Evolutionary conservation across 2,329 filamentous ascomycete genomes (phyloP), one percentile per base, ranked within the genome.

Genomic region (Fusarium subtropicale): DNA sequence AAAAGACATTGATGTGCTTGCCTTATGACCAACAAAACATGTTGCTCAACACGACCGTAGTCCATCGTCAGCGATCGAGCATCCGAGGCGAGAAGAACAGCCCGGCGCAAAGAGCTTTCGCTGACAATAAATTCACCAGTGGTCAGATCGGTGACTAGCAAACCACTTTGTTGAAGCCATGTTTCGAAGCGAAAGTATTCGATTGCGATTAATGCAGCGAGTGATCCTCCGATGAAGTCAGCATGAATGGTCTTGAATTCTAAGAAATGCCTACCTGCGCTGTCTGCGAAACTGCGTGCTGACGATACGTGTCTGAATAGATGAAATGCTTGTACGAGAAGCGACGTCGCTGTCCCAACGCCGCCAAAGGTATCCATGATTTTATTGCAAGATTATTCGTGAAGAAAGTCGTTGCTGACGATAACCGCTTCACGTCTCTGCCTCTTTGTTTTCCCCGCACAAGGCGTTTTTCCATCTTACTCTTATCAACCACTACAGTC

Each of bases 371-470:
- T 18, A 9, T 36, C 34, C 34, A 36, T 36, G 2, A 12, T 18
- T 5, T 0, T 3, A 11, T 18, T n/a, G 6, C n/a, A n/a, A 10
- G 34, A 1, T 10, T 36, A n/a, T 5, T 2, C 20, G 20, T 22
- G 20, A 22, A 28, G 28, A 28, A 28, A 28, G 28, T 10, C 10
- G 28, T 28, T 28, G 28, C 4, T 11, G 28, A 28, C 9, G 28
- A 28, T 12, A 30, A 30, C 28, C n/a, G n/a, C n/a, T n/a, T n/a
- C n/a, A n/a, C n/a, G 11, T 12, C 28, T 30, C 10, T 12, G 12
- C 12, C 28, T 30, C 28, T 30, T 10, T 0, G 0, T 2, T 12
- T 30, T 30, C 28, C 28, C 28, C 28, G 28, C 28, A 30, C 28
- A 30, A 12, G 28, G 28, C 28, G 4, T 30, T 30, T 30, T 30